These are phyloP conservation scores for Pseudocohnilembus persalinus DNA, from an alignment of 169 alveolate genomes.

Conservation along the genomic window DNA sequence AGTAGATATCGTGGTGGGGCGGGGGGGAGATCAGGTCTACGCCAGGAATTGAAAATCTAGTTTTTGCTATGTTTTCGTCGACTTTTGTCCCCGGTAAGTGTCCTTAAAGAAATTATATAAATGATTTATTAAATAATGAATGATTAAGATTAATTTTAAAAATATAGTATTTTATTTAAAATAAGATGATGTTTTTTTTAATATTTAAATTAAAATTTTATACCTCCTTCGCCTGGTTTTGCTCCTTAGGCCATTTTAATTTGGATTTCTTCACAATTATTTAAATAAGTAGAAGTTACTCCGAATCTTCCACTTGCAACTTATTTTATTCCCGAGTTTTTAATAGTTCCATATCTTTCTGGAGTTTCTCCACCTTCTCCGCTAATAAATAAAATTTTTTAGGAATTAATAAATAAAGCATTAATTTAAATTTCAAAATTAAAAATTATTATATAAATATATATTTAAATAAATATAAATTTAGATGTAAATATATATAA, in stretches of 20 bases:
- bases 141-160: too few species aligned
- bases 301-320: slow-evolving; percentile 82
- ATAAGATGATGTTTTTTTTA: too few species aligned
- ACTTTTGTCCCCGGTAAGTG: slow-evolving; percentile 87
- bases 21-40: slow-evolving; percentile 81
- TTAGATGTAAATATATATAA: too few species aligned
- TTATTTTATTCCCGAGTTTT: slow-evolving; percentile 73
- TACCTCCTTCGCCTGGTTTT: slow-evolving; percentile 87
- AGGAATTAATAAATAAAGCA: too few species aligned
- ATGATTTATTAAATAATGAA: too few species aligned
- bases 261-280: slow-evolving; percentile 74
- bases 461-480: too few species aligned
- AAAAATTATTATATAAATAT: too few species aligned
- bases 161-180: too few species aligned
- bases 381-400: too few species aligned
- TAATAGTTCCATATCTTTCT: slow-evolving; percentile 48
- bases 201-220: too few species aligned
- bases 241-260: slow-evolving; percentile 84
- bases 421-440: too few species aligned
- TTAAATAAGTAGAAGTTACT: slow-evolving; percentile 71
- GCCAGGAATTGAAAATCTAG: slow-evolving; percentile 78
- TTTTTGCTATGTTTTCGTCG: slow-evolving; percentile 73
- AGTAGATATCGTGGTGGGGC: slow-evolving; percentile 85
- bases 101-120: too few species aligned
- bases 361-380: slow-evolving; percentile 86